These are phyloP conservation scores for Botrytis elliptica DNA, from an alignment of 2,329 filamentous ascomycete species.

Conservation along the genomic window DNA sequence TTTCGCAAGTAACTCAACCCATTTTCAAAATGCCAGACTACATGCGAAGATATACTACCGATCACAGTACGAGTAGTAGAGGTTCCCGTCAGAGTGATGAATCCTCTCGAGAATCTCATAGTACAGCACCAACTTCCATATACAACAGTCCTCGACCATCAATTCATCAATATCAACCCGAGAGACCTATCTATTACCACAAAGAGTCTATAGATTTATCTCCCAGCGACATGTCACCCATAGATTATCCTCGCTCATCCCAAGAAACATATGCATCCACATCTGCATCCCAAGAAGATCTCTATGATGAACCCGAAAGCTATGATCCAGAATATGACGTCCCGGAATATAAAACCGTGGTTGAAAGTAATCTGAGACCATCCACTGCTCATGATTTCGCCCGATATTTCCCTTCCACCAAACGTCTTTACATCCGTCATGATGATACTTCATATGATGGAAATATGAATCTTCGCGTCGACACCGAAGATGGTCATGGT, in stretches of 20 bases:
- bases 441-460: conserved; percentile 88
- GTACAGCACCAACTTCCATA: conserved; percentile 50
- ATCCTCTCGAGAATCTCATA: conserved; percentile 46
- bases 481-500: conserved; percentile 63
- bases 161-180: conserved; percentile 26
- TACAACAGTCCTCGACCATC: conserved; percentile 43
- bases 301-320: conserved; percentile 50
- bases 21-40: conserved; percentile 32
- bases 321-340: conserved; percentile 40
- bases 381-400: conserved; percentile 82
- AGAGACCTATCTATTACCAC: conserved; percentile 25
- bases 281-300: conserved; percentile 55
- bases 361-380: conserved; percentile 66
- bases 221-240: conserved; percentile 31
- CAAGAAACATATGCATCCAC: conserved; percentile 78
- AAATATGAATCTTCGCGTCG: conserved; percentile 93
- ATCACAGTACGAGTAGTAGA: conserved; percentile 40
- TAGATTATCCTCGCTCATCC: conserved; percentile 41
- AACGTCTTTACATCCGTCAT: conserved; percentile 79
- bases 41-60: conserved; percentile 33
- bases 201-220: conserved; percentile 9
- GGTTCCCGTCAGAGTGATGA: conserved; percentile 47
- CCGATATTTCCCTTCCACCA: conserved; percentile 79
- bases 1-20: neutral
- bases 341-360: conserved; percentile 52